Conservation (phyloP, 345 rosid species). For the Eucalyptus regnans region DNA sequence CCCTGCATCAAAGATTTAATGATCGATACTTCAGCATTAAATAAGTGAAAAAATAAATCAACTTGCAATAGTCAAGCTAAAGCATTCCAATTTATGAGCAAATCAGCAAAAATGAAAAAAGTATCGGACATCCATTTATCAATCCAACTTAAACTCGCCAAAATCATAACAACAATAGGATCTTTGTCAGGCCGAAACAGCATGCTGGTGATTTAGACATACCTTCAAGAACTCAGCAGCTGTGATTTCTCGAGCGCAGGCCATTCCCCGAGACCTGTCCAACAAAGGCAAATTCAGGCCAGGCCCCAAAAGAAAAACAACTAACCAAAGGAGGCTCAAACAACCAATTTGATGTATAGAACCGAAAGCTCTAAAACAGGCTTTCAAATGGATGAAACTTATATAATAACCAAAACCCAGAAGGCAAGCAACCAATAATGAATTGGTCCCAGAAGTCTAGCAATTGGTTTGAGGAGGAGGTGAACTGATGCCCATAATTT, state of each 20-base stretch:
- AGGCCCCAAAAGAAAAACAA: not conserved
- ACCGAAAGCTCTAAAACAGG: not conserved
- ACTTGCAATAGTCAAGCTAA: not conserved
- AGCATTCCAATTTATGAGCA: not conserved
- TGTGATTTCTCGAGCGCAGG: constrained; percentile 17
- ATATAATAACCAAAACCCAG: not conserved
- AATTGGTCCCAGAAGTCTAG: not conserved
- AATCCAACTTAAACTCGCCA: not conserved
- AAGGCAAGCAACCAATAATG: not conserved
- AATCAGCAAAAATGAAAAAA: not conserved
- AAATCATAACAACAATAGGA: not conserved
- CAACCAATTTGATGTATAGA: not conserved
- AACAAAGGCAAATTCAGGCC: not conserved
- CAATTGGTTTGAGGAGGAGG: not conserved
- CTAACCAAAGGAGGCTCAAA: not conserved
- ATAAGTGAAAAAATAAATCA: not conserved
- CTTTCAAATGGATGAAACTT: not conserved
- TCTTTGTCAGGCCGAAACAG: not conserved
- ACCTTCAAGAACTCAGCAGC: constrained; percentile 28
- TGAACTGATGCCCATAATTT: not conserved
- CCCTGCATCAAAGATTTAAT: constrained; percentile 27
- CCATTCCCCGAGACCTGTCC: constrained; percentile 6
- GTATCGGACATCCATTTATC: not conserved
- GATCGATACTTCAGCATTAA: not conserved
- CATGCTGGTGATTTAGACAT: not conserved